Conservation (phyloP, 2,329 filamentous ascomycete genomes). For the Penicillium sp. region DNA sequence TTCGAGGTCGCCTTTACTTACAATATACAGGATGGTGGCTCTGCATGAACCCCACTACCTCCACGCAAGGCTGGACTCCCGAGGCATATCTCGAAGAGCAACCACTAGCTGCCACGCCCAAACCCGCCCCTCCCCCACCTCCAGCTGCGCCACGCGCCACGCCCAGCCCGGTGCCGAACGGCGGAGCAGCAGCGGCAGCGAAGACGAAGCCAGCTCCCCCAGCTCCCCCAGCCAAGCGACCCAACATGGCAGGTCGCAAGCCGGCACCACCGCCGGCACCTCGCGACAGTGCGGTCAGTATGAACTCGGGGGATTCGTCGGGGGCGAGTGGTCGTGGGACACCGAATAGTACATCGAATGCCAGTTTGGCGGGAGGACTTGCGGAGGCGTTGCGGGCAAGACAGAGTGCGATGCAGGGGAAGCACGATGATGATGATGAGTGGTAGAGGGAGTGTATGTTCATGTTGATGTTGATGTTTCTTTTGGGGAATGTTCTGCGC, state of each 20-base stretch:
- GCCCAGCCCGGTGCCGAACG: slow-evolving; percentile 67
- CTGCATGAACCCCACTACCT: slow-evolving; percentile 70
- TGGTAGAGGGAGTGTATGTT: slow-evolving; percentile 64
- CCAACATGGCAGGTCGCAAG: slow-evolving; percentile 70
- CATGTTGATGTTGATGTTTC: slow-evolving; percentile 13
- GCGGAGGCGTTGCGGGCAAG: slow-evolving; percentile 78
- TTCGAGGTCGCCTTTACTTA: slow-evolving; percentile 22
- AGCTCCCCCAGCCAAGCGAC: slow-evolving; percentile 79
- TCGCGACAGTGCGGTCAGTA: slow-evolving; percentile 65
- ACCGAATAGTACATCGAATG: slow-evolving; percentile 59
- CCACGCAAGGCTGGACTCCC: slow-evolving; percentile 89
- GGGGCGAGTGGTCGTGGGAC: slow-evolving; percentile 71
- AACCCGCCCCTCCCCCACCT: slow-evolving; percentile 60
- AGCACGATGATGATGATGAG: slow-evolving; percentile 70
- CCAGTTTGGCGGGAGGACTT: slow-evolving; percentile 72
- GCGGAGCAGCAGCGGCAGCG: slow-evolving; percentile 48
- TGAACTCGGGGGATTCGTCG: slow-evolving; percentile 56
- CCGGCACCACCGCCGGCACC: slow-evolving; percentile 68
- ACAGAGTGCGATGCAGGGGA: slow-evolving; percentile 75
- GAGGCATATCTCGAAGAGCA: slow-evolving; percentile 89
- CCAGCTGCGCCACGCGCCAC: slow-evolving; percentile 53
- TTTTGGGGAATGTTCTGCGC: slow-evolving; percentile 18
- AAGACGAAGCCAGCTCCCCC: slow-evolving; percentile 73
- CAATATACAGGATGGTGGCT: slow-evolving; percentile 84
- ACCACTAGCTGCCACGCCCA: slow-evolving; percentile 54